Evolutionary conservation across 1,284 basidiomycete species (phyloP).

Genomic region (Ceratobasidium papillatum): DNA sequence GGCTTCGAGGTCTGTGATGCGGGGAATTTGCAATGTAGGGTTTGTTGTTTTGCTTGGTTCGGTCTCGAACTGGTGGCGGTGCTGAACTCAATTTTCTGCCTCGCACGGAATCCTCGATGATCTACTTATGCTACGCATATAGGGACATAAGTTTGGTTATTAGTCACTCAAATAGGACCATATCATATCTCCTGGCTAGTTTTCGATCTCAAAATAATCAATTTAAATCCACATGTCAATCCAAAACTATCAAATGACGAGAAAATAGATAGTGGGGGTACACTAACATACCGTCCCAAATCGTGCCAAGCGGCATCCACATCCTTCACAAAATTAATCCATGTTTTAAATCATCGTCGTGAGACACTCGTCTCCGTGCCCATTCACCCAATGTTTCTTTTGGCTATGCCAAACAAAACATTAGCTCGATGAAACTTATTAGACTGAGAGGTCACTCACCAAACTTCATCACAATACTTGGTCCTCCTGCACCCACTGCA

Average conservation of each 20-base stretch:
- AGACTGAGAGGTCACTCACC: background rate
- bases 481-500: conserved; percentile 33
- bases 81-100: background rate
- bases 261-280: background rate
- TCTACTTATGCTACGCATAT: too few species aligned
- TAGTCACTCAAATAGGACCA: too few species aligned
- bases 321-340: background rate
- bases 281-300: background rate
- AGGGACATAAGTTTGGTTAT: too few species aligned
- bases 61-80: background rate
- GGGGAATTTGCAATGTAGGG: background rate
- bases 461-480: conserved; percentile 36
- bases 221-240: background rate
- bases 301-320: background rate
- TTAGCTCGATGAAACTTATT: background rate
- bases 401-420: conserved; percentile 2
- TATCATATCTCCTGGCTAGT: background rate
- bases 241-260: background rate
- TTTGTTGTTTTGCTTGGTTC: conserved; percentile 5
- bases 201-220: background rate
- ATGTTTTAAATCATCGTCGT: background rate
- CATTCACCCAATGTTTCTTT: conserved; percentile 36
- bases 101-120: too few species aligned
- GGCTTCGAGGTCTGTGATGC: background rate
- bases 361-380: conserved; percentile 30